Base-by-base conservation (phyloP, 1,139 yeast species). In the Citeromyces siamensis region DNA sequence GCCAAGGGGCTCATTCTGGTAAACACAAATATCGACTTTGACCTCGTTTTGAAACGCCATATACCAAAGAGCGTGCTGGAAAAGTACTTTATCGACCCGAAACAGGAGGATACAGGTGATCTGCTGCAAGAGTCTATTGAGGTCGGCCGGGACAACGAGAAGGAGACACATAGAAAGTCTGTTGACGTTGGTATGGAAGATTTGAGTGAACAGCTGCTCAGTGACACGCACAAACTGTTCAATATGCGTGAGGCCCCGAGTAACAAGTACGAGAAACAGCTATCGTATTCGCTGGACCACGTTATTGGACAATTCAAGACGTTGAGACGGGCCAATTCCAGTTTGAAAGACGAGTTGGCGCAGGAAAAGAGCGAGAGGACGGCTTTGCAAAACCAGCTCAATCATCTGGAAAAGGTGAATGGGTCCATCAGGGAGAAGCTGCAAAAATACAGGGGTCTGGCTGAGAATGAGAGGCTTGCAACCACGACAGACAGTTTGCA, bases 11-110 rank as follows among this genome's bases (percentile, higher is more conserved):
- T 44, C 34, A 37, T 43, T 2, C 41, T 54, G 8, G 34, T 47
- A 23, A 43, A 45, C 22, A 41, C 43, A 12, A 39, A 42, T 7
- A 51, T 47, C 36, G 58, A 53, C 38, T 49, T 46, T 34, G 58
- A 53, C 19, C 43, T 50, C 2, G 35, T 53, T 7, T 37, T 53
- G 19, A 37, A 55, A 32, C 41, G 44, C 33, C 41, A 51, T 31
- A 41, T 53, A 17, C 56, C 58, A 4, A 38, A 32, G 2, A 48
- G 49, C 35, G 50, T 51, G 35, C 37, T 36, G 18, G 32, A 33
- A 9, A 39, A 38, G 22, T 52, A 50, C 37, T 53, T 53, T 36
- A 14, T 37, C 4, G 34, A 35, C 6, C 41, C 42, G 14, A 20
- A 17, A 13, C 37, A 33, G 16, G 28, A 20, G 6, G 23, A 10